Conservation (phyloP, 2,329 filamentous ascomycete genomes). For the Talaromyces sp. region DNA sequence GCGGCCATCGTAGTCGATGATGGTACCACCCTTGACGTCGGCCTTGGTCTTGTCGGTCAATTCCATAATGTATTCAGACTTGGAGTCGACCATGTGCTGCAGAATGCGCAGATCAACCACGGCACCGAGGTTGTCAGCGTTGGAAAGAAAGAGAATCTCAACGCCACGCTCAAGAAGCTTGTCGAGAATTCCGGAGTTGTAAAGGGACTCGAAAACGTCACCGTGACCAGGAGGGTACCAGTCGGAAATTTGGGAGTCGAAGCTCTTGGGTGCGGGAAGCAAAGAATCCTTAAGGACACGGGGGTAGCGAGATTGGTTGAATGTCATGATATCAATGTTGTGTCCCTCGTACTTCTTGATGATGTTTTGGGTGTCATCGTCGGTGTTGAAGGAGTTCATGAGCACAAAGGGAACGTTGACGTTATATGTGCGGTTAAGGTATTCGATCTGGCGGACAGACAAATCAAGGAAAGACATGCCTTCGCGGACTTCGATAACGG, state of each 20-base stretch:
- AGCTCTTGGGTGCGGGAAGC: constrained; percentile 87
- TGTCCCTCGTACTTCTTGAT: constrained; percentile 99
- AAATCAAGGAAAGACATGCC: constrained; percentile 99
- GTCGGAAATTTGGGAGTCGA: constrained; percentile 82
- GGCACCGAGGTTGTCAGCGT: constrained; percentile 96
- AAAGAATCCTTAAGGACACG: constrained; percentile 98
- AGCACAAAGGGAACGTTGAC: constrained; percentile 97
- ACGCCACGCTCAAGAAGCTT: constrained; percentile 92
- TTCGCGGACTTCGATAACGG: constrained; percentile 97
- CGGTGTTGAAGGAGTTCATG: constrained; percentile 99
- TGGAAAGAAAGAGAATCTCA: constrained; percentile 97
- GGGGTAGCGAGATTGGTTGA: constrained; percentile 99
- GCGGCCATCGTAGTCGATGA: constrained; percentile 97
- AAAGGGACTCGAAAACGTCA: constrained; percentile 98
- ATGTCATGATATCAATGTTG: constrained; percentile 98
- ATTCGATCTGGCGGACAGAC: constrained; percentile 97
- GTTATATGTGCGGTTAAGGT: constrained; percentile 95
- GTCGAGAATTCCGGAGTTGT: constrained; percentile 98
- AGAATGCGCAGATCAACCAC: constrained; percentile 97
- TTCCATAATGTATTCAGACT: constrained; percentile 99
- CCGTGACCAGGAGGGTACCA: constrained; percentile 99
- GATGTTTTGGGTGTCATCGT: constrained; percentile 95
- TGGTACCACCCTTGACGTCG: constrained; percentile 99
- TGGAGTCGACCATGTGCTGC: constrained; percentile 98
- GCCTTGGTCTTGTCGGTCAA: constrained; percentile 99